A percentile compares a stretch with the other conserved stretches of the same genome.
Evolutionary conservation across 148 eudicot genomes (phyloP).

Genomic region (Rhododendron mucronatum): DNA sequence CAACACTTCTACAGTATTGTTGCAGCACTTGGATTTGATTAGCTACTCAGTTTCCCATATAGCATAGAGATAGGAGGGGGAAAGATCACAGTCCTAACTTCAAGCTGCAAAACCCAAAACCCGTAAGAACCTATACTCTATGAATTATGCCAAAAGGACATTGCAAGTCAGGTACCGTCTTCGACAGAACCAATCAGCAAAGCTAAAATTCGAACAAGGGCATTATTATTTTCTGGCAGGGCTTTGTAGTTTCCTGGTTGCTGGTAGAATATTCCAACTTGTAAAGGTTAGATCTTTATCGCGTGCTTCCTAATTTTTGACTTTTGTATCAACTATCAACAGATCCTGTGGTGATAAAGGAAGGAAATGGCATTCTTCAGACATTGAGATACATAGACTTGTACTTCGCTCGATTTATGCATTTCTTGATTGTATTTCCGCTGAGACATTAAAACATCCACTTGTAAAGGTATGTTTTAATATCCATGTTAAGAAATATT

Average conservation of each 20-base stretch:
- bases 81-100: background rate
- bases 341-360: conserved; percentile 39
- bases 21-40: background rate
- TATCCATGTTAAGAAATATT: background rate
- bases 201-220: background rate
- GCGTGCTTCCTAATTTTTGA: background rate
- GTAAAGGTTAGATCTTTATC: background rate
- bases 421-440: conserved; percentile 61
- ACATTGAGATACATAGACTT: conserved; percentile 65
- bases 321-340: conserved; percentile 15
- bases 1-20: background rate
- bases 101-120: background rate
- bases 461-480: conserved; percentile 57
- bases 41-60: background rate
- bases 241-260: background rate
- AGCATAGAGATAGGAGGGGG: background rate
- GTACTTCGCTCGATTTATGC: conserved; percentile 72
- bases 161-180: background rate
- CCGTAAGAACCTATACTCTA: background rate
- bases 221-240: background rate
- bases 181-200: background rate
- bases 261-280: background rate
- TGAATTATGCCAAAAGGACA: background rate
- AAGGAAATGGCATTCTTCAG: conserved; percentile 54
- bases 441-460: conserved; percentile 53